Percentiles rank a stretch among this genome's conserved stretches.
These are phyloP conservation scores for Ramicandelaber brevisporus DNA, from an alignment of 192 early-diverging fungal species.

Conservation along the genomic window DNA sequence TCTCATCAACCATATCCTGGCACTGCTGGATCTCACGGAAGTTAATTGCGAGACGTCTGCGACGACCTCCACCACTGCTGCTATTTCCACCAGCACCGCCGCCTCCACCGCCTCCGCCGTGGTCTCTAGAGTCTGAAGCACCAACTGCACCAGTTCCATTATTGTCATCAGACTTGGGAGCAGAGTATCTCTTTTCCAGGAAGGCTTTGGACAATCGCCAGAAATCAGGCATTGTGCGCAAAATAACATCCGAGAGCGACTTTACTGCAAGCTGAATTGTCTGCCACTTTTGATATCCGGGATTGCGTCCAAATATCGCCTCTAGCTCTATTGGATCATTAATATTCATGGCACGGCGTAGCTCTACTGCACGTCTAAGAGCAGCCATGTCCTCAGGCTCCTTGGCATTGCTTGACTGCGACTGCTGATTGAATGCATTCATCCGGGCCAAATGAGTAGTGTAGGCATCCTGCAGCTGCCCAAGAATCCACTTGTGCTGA, in stretches of 20 bases:
- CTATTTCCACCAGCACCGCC: no score
- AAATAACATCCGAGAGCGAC: constrained; percentile 45
- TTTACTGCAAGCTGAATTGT: constrained; percentile 39
- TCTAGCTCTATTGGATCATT: constrained; percentile 13
- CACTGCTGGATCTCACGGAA: constrained; percentile 35
- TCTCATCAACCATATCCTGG: constrained; percentile 31
- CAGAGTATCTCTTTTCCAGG: constrained; percentile 54
- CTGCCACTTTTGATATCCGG: constrained; percentile 35
- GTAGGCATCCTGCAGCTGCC: constrained; percentile 44
- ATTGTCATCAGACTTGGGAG: background rate
- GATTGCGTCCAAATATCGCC: constrained; percentile 11
- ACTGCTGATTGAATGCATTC: constrained; percentile 3
- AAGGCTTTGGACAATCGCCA: constrained; percentile 73
- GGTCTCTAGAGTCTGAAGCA: no score
- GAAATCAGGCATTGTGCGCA: constrained; percentile 63
- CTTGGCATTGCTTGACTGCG: constrained; percentile 1
- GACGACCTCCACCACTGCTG: no score
- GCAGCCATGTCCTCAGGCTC: constrained; percentile 4
- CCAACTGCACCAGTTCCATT: constrained; percentile 2
- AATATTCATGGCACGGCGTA: constrained; percentile 9
- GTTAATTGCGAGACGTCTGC: no score
- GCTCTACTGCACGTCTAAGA: constrained; percentile 13
- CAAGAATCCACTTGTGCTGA: constrained; percentile 68
- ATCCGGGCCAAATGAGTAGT: constrained; percentile 15
- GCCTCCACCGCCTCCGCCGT: no score